Conservation (phyloP, 148 eudicot species). For the Rhododendron simsii region DNA sequence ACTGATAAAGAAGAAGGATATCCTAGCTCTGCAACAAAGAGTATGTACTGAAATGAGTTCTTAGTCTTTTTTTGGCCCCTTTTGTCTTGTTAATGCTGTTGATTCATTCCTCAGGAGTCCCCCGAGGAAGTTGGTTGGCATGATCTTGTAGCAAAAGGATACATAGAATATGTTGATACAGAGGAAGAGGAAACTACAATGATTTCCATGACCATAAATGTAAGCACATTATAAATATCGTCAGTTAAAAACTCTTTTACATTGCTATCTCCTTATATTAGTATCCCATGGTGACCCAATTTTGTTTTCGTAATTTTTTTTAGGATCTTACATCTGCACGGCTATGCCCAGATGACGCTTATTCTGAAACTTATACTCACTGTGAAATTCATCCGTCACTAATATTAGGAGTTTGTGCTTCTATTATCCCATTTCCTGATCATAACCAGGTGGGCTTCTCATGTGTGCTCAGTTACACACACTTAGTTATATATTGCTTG, state of each 20-base stretch:
- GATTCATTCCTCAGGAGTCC: constrained; percentile 48
- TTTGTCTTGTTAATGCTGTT: not conserved
- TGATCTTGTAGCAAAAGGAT: constrained; percentile 89
- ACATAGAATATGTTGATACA: constrained; percentile 84
- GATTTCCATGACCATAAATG: constrained; percentile 97
- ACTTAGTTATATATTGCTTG: not conserved
- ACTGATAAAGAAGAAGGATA: constrained; percentile 77
- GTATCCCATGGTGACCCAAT: not conserved
- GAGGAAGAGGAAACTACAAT: constrained; percentile 98
- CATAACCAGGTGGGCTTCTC: constrained; percentile 70
- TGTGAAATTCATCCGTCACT: constrained; percentile 95
- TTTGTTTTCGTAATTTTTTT: constrained; percentile 1
- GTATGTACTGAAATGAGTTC: constrained; percentile 21
- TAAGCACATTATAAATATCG: constrained; percentile 17
- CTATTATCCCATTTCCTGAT: constrained; percentile 94
- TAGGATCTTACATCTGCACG: constrained; percentile 81
- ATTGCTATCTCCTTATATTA: not conserved
- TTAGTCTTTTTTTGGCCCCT: not conserved
- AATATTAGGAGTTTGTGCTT: constrained; percentile 94
- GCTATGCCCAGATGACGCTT: constrained; percentile 69
- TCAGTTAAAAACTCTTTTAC: not conserved
- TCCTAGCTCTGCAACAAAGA: constrained; percentile 68
- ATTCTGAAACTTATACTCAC: constrained; percentile 87
- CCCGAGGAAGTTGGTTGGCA: constrained; percentile 94
- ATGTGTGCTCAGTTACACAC: not conserved